Conservation (phyloP, 75 land plant species). For the Selaginella tamariscina region DNA sequence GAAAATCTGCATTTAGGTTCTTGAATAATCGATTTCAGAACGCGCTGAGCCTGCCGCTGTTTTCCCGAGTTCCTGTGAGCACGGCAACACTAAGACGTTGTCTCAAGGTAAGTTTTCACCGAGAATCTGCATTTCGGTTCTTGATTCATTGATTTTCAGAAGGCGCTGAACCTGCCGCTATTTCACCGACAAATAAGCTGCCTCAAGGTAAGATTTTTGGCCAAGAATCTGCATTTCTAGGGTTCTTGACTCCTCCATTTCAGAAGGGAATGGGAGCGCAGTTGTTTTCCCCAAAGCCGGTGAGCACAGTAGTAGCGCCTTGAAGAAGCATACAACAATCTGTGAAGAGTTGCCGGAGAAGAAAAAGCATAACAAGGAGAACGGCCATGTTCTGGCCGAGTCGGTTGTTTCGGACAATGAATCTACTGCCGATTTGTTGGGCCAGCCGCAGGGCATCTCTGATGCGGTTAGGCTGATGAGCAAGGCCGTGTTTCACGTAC, state of each 20-base stretch:
- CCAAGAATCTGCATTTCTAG: not conserved
- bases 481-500: slow-evolving; percentile 47
- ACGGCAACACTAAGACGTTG: no score
- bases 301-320: not conserved
- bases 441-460: not conserved
- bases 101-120: no score
- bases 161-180: no score
- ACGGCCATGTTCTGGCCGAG: not conserved
- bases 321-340: not conserved
- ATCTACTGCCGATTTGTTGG: not conserved
- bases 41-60: no score
- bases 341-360: not conserved
- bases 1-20: not conserved
- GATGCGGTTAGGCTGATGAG: slow-evolving; percentile 21
- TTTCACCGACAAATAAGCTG: no score
- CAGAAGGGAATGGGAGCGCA: not conserved
- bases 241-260: not conserved
- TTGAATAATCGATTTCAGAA: no score
- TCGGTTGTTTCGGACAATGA: not conserved
- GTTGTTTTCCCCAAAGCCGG: not conserved
- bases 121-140: no score
- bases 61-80: no score
- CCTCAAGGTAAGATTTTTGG: no score
- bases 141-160: no score
- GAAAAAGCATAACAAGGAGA: not conserved